Evolutionary conservation across 148 eudicot genomes (phyloP), one percentile per base, ranked within the genome.

Genomic region (Suaeda aralocaspica): DNA sequence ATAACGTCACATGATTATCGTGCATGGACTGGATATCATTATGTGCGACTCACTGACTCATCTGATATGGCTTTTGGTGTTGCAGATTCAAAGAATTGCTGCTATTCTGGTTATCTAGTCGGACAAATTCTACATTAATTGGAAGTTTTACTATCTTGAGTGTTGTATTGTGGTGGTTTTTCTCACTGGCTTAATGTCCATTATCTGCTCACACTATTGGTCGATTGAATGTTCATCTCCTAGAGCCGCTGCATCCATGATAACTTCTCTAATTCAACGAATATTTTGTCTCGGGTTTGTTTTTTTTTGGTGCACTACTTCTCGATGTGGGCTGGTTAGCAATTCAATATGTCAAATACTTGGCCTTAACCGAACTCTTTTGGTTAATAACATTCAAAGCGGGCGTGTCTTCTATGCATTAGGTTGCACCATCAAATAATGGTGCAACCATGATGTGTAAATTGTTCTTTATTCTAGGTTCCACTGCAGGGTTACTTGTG

Each of bases 221-320:
- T 22, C 69, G 51, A 18, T 53, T 85, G 33, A 68, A 24, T 64
- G 75, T 70, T 64, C 74, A 41, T 29, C 82, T 59, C 81, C 72
- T 59, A 76, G 69, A 67, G 77, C 59, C 29, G 50, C 56, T 57
- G 71, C 76, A 56, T 59, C 61, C 24, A 59, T 74, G 64, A 33
- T 69, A 67, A 55, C 67, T 48, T 66, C 75, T 64, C 74, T 74
- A 15, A 41, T 66, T 64, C 85, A 73, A 64, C 74, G 76, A 22
- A 14, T 81, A 77, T 81, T 66, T 53, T 91, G 24, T 84, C 77
- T 64, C 81, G 86, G 53, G 71, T 73, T 46, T 86, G 87, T 79
- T 82, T 89, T 59, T 77, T 94, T 21, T 60, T 85, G 45, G 85
- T 87, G 31, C n/a, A n/a, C n/a, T 94, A 94, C 82, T 89, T 94